Conservation (phyloP, 345 rosid genomes). For the Sisymbrium irio region DNA sequence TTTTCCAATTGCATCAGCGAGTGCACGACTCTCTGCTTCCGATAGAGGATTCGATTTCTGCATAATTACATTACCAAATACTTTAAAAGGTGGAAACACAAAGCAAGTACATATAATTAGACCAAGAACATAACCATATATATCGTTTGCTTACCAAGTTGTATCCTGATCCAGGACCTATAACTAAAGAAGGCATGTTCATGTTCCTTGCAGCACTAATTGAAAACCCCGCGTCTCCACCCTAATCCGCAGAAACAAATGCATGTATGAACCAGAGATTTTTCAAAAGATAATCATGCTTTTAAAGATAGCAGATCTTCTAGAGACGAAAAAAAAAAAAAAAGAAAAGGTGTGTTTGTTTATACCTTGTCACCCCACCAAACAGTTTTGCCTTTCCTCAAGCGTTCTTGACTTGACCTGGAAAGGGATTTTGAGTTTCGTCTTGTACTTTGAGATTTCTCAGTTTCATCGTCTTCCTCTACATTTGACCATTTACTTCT, state of each 20-base stretch:
- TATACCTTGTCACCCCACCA: conserved; percentile 89
- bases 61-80: neutral
- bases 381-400: conserved; percentile 62
- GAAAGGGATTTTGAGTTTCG: conserved; percentile 47
- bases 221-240: conserved; percentile 71
- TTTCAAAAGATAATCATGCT: neutral
- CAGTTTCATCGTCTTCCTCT: conserved; percentile 57
- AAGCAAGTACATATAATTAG: neutral
- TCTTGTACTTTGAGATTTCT: conserved; percentile 36
- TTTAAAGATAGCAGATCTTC: neutral
- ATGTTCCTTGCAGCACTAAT: conserved; percentile 65
- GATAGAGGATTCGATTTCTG: conserved; percentile 78
- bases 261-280: neutral
- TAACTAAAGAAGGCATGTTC: conserved; percentile 56
- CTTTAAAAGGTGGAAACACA: neutral
- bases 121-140: neutral
- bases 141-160: conserved; percentile 55
- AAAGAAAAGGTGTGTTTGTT: neutral
- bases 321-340: no score
- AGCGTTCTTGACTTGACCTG: conserved; percentile 47
- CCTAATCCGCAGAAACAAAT: conserved; percentile 34
- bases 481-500: conserved; percentile 87
- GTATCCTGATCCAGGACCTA: conserved; percentile 93
- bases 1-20: conserved; percentile 39
- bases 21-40: conserved; percentile 38